Percentiles rank a stretch among this genome's conserved stretches.
phyloP scores from a whole-genome alignment of 2,329 filamentous ascomycete genomes.

The Claviceps lovelessii region DNA sequence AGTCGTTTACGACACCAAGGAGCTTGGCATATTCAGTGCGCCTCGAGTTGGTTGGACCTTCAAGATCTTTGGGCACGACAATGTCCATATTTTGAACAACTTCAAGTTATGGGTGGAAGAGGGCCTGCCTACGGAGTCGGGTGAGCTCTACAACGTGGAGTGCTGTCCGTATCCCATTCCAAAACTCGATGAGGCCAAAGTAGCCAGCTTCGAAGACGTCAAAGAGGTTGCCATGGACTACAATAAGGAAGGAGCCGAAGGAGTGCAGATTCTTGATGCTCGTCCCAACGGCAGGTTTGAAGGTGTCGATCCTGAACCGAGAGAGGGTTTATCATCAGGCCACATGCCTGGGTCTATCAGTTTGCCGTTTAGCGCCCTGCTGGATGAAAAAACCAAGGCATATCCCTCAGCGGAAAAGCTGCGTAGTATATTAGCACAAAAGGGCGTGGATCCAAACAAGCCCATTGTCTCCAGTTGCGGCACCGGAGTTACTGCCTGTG shows the following conservation, averaged over 20 bases:
- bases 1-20: conserved; percentile 85
- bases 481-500: conserved; percentile 83
- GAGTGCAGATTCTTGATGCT: conserved; percentile 80
- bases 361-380: conserved; percentile 62
- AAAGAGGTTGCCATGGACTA: conserved; percentile 60
- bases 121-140: conserved; percentile 69
- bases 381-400: conserved; percentile 72
- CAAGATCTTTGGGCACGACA: conserved; percentile 73
- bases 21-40: conserved; percentile 86
- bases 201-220: conserved; percentile 72
- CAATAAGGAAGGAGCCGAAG: conserved; percentile 71
- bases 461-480: conserved; percentile 83
- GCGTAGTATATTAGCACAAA: conserved; percentile 60
- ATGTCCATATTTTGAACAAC: conserved; percentile 87
- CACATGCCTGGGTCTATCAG: conserved; percentile 84
- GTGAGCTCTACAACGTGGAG: conserved; percentile 53
- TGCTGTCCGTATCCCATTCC: conserved; percentile 52
- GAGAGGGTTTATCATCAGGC: conserved; percentile 71
- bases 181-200: conserved; percentile 44
- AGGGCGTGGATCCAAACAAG: conserved; percentile 62
- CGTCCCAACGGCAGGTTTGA: conserved; percentile 66
- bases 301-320: conserved; percentile 72
- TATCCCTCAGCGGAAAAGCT: conserved; percentile 61
- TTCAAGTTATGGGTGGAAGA: conserved; percentile 87
- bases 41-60: conserved; percentile 91